Conservation (phyloP, 2,329 filamentous ascomycete genomes). For the Nemania bipapillata region DNA sequence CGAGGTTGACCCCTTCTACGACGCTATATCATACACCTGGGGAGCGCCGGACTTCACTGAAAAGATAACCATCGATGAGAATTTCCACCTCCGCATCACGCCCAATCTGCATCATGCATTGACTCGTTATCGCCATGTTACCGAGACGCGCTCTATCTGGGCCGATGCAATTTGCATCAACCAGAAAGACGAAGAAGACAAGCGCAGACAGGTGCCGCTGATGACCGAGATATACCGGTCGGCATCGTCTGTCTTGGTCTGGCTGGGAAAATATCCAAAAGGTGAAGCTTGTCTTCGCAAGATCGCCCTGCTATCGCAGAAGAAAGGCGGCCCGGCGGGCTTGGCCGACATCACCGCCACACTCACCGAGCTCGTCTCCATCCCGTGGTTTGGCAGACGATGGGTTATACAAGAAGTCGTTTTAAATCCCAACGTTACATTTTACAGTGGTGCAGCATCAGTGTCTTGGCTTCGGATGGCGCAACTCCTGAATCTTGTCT, state of each 20-base stretch:
- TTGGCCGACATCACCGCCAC: neutral
- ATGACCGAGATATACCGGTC: neutral
- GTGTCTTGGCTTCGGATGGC: neutral
- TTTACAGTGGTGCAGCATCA: neutral
- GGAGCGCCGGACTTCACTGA: neutral
- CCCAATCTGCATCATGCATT: neutral
- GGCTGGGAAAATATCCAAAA: neutral
- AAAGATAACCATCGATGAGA: neutral
- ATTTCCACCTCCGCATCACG: neutral
- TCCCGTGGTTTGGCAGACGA: neutral
- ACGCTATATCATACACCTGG: constrained; percentile 9
- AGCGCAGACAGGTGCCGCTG: neutral
- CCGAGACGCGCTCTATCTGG: constrained; percentile 2
- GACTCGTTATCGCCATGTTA: neutral
- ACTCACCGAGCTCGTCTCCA: neutral
- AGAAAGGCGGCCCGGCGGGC: neutral
- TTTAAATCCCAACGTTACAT: neutral
- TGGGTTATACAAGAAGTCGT: constrained; percentile 10
- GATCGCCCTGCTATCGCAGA: neutral
- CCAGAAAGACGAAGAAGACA: neutral
- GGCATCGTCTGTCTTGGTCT: neutral
- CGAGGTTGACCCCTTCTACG: neutral
- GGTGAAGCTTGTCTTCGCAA: neutral
- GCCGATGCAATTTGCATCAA: neutral
- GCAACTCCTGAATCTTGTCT: neutral